Conservation (phyloP, 441 rosid species). For the Arabidopsis lyrata region DNA sequence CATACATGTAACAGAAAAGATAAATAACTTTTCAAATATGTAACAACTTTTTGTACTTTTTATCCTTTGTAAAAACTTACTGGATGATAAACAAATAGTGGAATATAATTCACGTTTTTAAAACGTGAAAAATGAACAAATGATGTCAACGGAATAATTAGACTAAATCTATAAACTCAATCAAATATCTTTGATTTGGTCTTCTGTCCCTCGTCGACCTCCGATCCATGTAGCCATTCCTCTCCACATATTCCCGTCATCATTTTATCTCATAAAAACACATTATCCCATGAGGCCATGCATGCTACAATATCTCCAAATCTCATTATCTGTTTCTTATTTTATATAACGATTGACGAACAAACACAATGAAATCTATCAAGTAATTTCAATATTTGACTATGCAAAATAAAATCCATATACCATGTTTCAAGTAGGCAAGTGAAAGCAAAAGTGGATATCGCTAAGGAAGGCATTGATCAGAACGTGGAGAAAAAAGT, state of each 20-base stretch:
- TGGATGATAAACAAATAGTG: not conserved
- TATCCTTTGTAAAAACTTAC: no score
- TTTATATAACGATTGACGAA: not conserved
- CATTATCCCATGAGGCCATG: not conserved
- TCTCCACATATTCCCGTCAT: constrained; percentile 15
- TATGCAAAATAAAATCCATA: constrained; percentile 7
- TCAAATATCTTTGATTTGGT: constrained; percentile 12
- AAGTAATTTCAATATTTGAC: constrained; percentile 5
- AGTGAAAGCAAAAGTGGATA: not conserved
- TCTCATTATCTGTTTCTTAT: not conserved
- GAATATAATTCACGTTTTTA: not conserved
- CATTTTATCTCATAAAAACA: not conserved
- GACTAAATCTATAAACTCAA: not conserved
- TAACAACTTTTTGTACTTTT: not conserved
- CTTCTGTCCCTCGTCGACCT: constrained; percentile 21
- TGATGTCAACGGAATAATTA: not conserved
- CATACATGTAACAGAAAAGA: not conserved
- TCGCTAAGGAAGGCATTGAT: not conserved
- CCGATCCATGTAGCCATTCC: not conserved
- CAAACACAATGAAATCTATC: not conserved
- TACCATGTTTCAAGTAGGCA: not conserved
- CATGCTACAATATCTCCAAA: constrained; percentile 13
- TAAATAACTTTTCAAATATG: not conserved
- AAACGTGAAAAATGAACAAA: not conserved
- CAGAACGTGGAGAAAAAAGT: constrained; percentile 11